Percentiles rank a stretch among this genome's conserved stretches.
Conservation (phyloP, 169 alveolate species). For the Perkinsus chesapeaki region DNA sequence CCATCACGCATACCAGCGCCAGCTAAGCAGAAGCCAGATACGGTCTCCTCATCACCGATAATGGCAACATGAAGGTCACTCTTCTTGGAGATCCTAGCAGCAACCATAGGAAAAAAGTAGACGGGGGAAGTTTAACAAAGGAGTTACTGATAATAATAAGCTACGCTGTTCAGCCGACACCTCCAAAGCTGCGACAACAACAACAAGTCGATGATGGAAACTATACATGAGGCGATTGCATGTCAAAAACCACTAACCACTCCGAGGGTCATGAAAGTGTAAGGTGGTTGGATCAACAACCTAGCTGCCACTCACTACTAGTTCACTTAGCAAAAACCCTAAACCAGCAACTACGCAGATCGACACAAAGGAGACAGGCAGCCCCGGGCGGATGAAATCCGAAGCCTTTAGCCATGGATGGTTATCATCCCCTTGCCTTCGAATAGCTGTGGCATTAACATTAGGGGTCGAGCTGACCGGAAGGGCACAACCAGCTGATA, state of each 20-base stretch:
- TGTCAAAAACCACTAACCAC: too few relatives aligned
- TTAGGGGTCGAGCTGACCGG: not conserved
- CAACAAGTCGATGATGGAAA: too few relatives aligned
- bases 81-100: not conserved
- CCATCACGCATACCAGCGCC: constrained; percentile 75
- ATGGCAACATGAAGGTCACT: constrained; percentile 24
- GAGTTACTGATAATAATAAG: not conserved
- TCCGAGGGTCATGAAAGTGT: too few relatives aligned
- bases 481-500: not conserved
- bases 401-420: not conserved
- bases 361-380: not conserved
- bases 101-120: not conserved
- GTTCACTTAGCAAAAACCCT: not conserved
- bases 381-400: not conserved
- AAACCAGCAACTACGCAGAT: not conserved
- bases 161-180: not conserved
- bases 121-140: not conserved
- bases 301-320: not conserved
- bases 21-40: constrained; percentile 73
- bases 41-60: constrained; percentile 61
- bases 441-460: not conserved
- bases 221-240: too few relatives aligned
- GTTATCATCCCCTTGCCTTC: not conserved
- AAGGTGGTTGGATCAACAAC: not conserved
- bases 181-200: too few relatives aligned